Evolutionary conservation across 106 monocot genomes (phyloP), one percentile per base, ranked within the genome.

Genomic region (Iris macrosiphon): DNA sequence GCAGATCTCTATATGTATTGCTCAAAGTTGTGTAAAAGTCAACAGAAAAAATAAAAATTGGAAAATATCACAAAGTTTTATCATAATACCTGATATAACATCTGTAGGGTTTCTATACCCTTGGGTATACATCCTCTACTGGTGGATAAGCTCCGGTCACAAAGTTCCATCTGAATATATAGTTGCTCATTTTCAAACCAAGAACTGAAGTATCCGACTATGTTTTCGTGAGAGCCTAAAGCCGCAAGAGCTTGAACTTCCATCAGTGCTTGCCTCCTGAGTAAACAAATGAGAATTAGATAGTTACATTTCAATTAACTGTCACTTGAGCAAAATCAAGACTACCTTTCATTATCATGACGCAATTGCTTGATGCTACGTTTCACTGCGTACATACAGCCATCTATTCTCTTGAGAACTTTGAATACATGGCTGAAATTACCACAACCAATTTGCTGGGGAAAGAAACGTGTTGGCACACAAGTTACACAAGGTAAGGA

Each of bases 171-270:
- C 46, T 96, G 96, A 75, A 96, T 96, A 59, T 83, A 87, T 3
- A 96, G 90, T 20, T 87, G 74, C 31, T 87, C 86, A 60, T 96
- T 80, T 60, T 96, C 96, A 65, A 96, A 90, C 96, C 96, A 96
- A 26, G 96, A 96, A 25, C 69, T 83, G 72, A 83, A 67, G 33
- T 96, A 96, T 49, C 89, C 86, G 39, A 96, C 79, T 47, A 90
- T 72, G 27, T 96, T 90, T 60, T 82, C 83, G 77, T 96, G 96
- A 61, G 61, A 69, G 6, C 96, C 96, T 74, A 96, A 56, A 17
- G 90, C 89, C 59, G 96, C 85, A 39, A 96, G 69, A 69, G 90
- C 86, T 83, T 96, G 96, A 75, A 87, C 96, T 73, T 96, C 96
- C 86, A 86, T 79, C 55, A 96, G 66, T 17, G 89, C 95, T 35